Percentiles rank a stretch among this genome's conserved stretches.
Evolutionary conservation across 2,329 filamentous ascomycete genomes (phyloP).

Genomic region (Fusarium nygamai): DNA sequence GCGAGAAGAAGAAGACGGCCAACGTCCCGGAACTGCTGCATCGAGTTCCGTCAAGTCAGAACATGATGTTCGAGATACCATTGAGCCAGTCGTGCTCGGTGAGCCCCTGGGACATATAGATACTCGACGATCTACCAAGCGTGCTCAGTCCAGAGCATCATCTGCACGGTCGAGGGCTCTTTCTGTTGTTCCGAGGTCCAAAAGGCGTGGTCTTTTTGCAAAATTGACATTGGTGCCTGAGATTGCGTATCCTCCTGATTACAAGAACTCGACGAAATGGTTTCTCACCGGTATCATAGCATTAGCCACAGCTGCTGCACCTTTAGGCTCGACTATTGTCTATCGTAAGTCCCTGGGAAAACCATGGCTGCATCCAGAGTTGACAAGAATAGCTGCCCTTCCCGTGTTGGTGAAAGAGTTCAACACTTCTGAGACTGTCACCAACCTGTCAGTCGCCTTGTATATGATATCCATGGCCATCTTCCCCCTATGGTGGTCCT

Average conservation of each 20-base stretch:
- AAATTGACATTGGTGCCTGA: constrained; percentile 79
- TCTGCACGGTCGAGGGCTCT: constrained; percentile 51
- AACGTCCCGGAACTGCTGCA: constrained; percentile 21
- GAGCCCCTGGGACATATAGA: constrained; percentile 39
- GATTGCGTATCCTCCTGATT: constrained; percentile 79
- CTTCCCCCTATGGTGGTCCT: constrained; percentile 88
- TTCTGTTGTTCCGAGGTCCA: constrained; percentile 55
- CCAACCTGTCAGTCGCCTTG: constrained; percentile 79
- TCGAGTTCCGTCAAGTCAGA: constrained; percentile 26
- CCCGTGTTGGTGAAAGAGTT: constrained; percentile 71
- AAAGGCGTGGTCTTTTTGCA: constrained; percentile 77
- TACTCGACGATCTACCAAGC: constrained; percentile 29
- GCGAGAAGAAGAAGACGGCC: constrained; percentile 5
- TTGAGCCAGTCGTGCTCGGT: constrained; percentile 36
- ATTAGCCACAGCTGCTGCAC: constrained; percentile 78
- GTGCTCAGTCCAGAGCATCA: constrained; percentile 49
- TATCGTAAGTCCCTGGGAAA: constrained; percentile 69
- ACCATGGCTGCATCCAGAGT: not conserved
- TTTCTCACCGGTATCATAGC: constrained; percentile 81
- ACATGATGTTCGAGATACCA: constrained; percentile 24
- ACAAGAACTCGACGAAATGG: constrained; percentile 82
- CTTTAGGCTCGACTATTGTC: constrained; percentile 86
- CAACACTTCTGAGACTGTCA: constrained; percentile 69
- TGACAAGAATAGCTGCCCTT: constrained; percentile 67
- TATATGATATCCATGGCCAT: constrained; percentile 88